These are phyloP conservation scores for Hygrophoropsis aurantiaca DNA, from an alignment of 768 basidiomycete genomes.

Conservation along the genomic window DNA sequence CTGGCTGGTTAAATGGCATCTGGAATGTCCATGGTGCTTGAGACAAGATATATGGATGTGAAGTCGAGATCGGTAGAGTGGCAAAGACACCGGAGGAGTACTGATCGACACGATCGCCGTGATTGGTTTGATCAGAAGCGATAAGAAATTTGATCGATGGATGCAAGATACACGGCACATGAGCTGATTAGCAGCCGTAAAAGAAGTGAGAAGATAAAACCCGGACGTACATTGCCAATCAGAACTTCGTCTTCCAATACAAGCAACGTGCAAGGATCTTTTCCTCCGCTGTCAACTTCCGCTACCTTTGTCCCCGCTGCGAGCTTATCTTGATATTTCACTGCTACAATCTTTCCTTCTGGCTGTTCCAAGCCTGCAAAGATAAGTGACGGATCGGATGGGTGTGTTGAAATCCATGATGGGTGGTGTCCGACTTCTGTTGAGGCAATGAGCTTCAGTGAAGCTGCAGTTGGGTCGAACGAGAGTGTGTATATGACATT, in stretches of 20 bases:
- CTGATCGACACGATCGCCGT: constrained; percentile 37
- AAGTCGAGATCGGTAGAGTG: constrained; percentile 53
- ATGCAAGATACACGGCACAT: not conserved
- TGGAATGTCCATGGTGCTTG: constrained; percentile 34
- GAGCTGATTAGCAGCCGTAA: not conserved
- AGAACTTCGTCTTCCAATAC: constrained; percentile 59
- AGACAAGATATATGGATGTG: constrained; percentile 43
- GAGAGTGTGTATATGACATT: constrained; percentile 59
- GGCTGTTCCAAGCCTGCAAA: constrained; percentile 66
- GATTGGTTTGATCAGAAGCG: constrained; percentile 1
- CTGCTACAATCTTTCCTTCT: constrained; percentile 61
- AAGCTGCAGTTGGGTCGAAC: constrained; percentile 64
- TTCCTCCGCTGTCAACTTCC: constrained; percentile 52
- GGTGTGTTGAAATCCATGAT: constrained; percentile 74
- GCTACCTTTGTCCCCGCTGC: constrained; percentile 43
- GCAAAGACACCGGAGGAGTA: constrained; percentile 67
- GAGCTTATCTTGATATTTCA: constrained; percentile 58
- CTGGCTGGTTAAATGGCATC: constrained; percentile 47
- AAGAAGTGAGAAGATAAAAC: not conserved
- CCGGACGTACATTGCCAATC: constrained; percentile 66
- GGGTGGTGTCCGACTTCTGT: constrained; percentile 60
- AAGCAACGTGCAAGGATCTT: constrained; percentile 63
- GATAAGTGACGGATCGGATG: constrained; percentile 54
- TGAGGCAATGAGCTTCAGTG: constrained; percentile 45
- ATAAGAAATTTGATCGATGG: not conserved